Evolutionary conservation across 768 basidiomycete genomes (phyloP).

Genomic region (Atractiella rhizophila): DNA sequence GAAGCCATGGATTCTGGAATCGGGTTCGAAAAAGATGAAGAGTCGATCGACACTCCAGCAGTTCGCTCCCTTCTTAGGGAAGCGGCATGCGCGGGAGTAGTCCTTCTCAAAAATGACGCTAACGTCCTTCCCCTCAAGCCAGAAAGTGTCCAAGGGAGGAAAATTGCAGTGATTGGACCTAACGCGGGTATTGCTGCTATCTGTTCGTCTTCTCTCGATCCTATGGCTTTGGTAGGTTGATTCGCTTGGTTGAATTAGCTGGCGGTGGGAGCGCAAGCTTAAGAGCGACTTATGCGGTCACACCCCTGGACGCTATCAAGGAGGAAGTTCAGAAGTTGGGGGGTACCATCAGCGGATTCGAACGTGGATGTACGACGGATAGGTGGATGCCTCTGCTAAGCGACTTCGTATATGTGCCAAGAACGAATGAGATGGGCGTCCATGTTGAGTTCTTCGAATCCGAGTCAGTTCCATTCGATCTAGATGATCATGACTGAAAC

Average conservation of each 20-base stretch:
- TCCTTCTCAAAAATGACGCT: constrained; percentile 28
- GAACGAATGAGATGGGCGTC: not conserved
- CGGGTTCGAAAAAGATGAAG: constrained; percentile 30
- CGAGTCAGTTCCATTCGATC: not conserved
- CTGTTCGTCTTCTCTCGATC: not conserved
- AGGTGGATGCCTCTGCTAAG: constrained; percentile 14
- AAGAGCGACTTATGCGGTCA: constrained; percentile 19
- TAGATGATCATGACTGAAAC: constrained; percentile 1
- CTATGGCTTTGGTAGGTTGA: not conserved
- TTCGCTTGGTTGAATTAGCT: not conserved
- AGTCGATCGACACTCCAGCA: constrained; percentile 23
- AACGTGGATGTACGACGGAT: not conserved
- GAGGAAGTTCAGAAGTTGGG: constrained; percentile 16
- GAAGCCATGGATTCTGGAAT: constrained; percentile 31
- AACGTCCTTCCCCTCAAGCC: not conserved
- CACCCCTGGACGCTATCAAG: constrained; percentile 21
- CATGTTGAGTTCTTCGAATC: constrained; percentile 9
- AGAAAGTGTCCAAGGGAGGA: not conserved
- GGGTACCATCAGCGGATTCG: not conserved
- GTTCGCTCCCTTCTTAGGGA: constrained; percentile 25
- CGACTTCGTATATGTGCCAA: constrained; percentile 12
- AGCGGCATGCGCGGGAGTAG: constrained; percentile 25
- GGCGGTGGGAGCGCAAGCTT: constrained; percentile 24
- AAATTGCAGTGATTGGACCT: constrained; percentile 17
- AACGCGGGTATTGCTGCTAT: constrained; percentile 19